Evolutionary conservation across 345 rosid genomes (phyloP).

Genomic region (Linum usitatissimum): DNA sequence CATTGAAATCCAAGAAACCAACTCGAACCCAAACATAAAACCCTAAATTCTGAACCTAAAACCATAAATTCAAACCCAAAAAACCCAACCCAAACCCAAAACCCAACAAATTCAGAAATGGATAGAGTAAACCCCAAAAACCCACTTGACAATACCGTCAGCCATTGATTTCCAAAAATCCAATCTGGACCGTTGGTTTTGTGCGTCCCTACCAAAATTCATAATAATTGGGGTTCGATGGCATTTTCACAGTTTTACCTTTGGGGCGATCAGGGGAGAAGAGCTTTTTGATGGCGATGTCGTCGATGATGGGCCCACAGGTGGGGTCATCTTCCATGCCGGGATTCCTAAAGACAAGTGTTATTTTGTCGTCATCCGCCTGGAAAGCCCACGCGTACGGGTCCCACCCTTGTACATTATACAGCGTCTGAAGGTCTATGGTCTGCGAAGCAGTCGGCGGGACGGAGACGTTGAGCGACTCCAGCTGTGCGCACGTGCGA

Average conservation of each 20-base stretch:
- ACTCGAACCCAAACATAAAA: too few relatives aligned
- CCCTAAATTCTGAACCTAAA: too few relatives aligned
- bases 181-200: too few relatives aligned
- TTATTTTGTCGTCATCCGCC: slow-evolving; percentile 50
- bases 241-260: slow-evolving; percentile 33
- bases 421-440: slow-evolving; percentile 82
- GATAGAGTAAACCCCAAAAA: not conserved
- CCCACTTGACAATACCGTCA: too few relatives aligned
- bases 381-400: slow-evolving; percentile 87
- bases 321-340: slow-evolving; percentile 99
- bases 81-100: too few relatives aligned
- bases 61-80: too few relatives aligned
- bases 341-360: slow-evolving; percentile 58
- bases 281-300: slow-evolving; percentile 80
- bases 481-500: slow-evolving; percentile 96
- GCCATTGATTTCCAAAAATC: too few relatives aligned
- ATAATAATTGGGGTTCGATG: too few relatives aligned
- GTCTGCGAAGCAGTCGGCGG: slow-evolving; percentile 50
- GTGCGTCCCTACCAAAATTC: too few relatives aligned
- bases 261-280: slow-evolving; percentile 59
- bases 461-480: slow-evolving; percentile 83
- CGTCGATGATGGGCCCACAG: slow-evolving; percentile 93
- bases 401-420: slow-evolving; percentile 97
- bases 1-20: too few relatives aligned
- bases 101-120: not conserved